Conservation (phyloP, 148 eudicot species). For the Arctostaphylos glauca region DNA sequence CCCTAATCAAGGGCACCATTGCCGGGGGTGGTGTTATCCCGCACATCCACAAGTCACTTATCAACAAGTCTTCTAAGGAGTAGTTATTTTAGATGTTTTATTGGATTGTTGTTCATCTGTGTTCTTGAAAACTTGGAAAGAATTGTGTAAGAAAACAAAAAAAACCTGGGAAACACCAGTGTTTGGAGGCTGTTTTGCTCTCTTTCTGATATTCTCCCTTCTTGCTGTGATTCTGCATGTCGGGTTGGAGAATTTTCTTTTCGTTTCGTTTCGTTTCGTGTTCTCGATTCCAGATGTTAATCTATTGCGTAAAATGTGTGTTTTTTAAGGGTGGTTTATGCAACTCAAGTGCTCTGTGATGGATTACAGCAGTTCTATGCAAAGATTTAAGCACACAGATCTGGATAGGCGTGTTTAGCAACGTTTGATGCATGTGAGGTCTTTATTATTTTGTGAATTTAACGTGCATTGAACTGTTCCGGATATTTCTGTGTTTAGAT, state of each 20-base stretch:
- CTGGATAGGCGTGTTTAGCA: no score
- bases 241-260: background rate
- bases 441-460: no score
- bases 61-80: constrained; percentile 20
- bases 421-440: no score
- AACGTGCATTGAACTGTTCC: no score
- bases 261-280: background rate
- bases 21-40: constrained; percentile 23
- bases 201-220: background rate
- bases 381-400: no score
- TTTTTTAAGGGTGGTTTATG: background rate
- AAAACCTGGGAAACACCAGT: constrained; percentile 8
- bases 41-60: constrained; percentile 20
- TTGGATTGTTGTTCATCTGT: background rate
- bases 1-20: constrained; percentile 16
- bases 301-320: background rate
- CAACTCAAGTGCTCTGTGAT: no score
- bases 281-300: background rate
- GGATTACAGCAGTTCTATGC: no score
- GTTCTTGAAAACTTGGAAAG: background rate
- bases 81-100: background rate
- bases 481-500: no score
- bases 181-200: background rate
- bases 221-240: constrained; percentile 8
- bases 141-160: background rate